phyloP scores from a whole-genome alignment of 139 green algal species.

The Chloropicon primus region DNA sequence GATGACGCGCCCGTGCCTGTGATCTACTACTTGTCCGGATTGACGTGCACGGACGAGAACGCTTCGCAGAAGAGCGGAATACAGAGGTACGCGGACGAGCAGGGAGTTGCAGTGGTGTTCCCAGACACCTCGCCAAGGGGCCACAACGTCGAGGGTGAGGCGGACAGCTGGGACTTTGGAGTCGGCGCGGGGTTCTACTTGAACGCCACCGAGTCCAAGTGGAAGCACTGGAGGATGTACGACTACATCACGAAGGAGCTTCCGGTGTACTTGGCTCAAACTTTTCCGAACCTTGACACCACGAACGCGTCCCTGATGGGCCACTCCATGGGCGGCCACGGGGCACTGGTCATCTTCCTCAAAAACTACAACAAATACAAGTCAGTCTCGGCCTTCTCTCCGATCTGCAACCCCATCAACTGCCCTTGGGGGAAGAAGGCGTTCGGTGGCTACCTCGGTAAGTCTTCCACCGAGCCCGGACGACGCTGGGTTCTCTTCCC shows the following conservation, averaged over 20 bases:
- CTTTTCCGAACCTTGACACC: conserved; percentile 33
- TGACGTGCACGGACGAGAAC: conserved; percentile 92
- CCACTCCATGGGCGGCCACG: conserved; percentile 88
- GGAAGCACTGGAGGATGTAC: conserved; percentile 87
- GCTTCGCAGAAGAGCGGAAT: conserved; percentile 67
- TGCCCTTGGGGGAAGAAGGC: conserved; percentile 89
- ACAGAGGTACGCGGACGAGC: conserved; percentile 46
- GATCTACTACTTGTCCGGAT: conserved; percentile 73
- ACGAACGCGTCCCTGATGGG: conserved; percentile 43
- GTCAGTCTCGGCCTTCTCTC: conserved; percentile 75
- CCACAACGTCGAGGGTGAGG: conserved; percentile 60
- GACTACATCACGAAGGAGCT: conserved; percentile 76
- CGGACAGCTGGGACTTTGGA: conserved; percentile 66
- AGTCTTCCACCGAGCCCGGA: no score
- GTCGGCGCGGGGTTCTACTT: conserved; percentile 48
- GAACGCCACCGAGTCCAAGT: conserved; percentile 61
- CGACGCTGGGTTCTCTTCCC: no score
- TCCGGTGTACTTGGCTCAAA: conserved; percentile 23
- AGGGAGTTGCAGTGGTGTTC: conserved; percentile 57
- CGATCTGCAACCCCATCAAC: conserved; percentile 75
- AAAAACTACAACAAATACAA: conserved; percentile 62
- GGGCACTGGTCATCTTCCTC: conserved; percentile 62
- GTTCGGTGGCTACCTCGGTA: conserved; percentile 69
- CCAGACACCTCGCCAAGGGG: conserved; percentile 84
- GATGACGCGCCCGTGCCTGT: neutral